Conservation (phyloP, 805 yeast genomes). For the Saturnispora gosingensis region DNA sequence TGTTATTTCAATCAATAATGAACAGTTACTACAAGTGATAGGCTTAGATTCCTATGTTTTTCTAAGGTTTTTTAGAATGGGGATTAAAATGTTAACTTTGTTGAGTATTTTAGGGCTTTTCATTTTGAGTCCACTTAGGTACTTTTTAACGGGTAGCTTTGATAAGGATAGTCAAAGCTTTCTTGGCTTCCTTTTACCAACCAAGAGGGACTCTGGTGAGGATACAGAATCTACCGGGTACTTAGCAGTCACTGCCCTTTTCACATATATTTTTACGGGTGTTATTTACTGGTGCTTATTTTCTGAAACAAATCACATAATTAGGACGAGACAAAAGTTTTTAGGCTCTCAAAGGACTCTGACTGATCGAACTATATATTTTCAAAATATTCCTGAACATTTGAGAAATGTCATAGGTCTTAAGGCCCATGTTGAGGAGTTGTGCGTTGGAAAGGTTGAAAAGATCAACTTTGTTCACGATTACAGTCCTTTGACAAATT, state of each 20-base stretch:
- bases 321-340: slow-evolving; percentile 46
- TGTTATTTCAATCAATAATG: slow-evolving; percentile 37
- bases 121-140: slow-evolving; percentile 45
- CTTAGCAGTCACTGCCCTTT: slow-evolving; percentile 44
- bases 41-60: slow-evolving; percentile 53
- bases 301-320: slow-evolving; percentile 38
- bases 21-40: slow-evolving; percentile 45
- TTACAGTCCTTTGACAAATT: slow-evolving; percentile 30
- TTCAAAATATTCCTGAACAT: slow-evolving; percentile 44
- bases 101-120: slow-evolving; percentile 39
- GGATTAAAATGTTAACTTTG: slow-evolving; percentile 36
- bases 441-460: slow-evolving; percentile 48
- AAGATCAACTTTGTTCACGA: slow-evolving; percentile 40
- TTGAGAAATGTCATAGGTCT: slow-evolving; percentile 36
- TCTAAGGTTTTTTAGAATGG: slow-evolving; percentile 49
- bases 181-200: background rate
- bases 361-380: slow-evolving; percentile 48
- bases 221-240: slow-evolving; percentile 26
- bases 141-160: slow-evolving; percentile 40
- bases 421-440: slow-evolving; percentile 41
- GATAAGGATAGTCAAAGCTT: slow-evolving; percentile 24
- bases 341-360: slow-evolving; percentile 51
- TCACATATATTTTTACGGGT: slow-evolving; percentile 45
- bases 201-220: slow-evolving; percentile 5
- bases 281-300: slow-evolving; percentile 38